Conservation (phyloP, 768 basidiomycete genomes). For the Boletus edulis region DNA sequence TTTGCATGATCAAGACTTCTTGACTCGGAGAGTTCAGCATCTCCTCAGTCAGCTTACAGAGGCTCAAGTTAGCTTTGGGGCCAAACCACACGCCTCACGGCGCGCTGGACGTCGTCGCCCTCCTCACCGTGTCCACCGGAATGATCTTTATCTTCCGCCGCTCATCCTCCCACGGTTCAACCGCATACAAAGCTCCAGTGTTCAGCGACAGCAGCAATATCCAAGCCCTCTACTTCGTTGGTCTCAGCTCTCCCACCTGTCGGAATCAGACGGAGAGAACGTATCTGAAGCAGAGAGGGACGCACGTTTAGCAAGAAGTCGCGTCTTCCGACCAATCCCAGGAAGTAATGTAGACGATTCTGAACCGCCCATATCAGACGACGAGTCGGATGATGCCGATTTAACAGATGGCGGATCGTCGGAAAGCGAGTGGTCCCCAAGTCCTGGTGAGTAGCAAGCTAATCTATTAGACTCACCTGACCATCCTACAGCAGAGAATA, state of each 20-base stretch:
- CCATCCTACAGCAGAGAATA: constrained; percentile 15
- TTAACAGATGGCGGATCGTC: constrained; percentile 49
- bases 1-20: constrained; percentile 64
- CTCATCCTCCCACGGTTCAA: constrained; percentile 31
- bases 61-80: constrained; percentile 8
- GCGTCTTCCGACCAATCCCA: constrained; percentile 40
- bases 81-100: background rate
- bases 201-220: constrained; percentile 8
- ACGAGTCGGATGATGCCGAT: constrained; percentile 79
- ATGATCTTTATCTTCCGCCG: constrained; percentile 51
- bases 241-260: constrained; percentile 33
- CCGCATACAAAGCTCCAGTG: background rate
- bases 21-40: constrained; percentile 59
- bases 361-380: constrained; percentile 56
- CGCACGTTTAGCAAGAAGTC: constrained; percentile 67
- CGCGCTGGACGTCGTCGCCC: constrained; percentile 4
- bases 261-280: constrained; percentile 65
- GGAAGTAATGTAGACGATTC: constrained; percentile 35
- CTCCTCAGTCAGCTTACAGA: constrained; percentile 42
- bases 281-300: constrained; percentile 69
- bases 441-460: constrained; percentile 26
- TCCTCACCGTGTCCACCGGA: constrained; percentile 34
- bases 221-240: constrained; percentile 11
- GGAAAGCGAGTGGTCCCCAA: constrained; percentile 41
- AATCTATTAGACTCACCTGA: constrained; percentile 10